Evolutionary conservation across 805 yeast genomes (phyloP), one percentile per base, ranked within the genome.

Genomic region (Kuraishia molischiana): DNA sequence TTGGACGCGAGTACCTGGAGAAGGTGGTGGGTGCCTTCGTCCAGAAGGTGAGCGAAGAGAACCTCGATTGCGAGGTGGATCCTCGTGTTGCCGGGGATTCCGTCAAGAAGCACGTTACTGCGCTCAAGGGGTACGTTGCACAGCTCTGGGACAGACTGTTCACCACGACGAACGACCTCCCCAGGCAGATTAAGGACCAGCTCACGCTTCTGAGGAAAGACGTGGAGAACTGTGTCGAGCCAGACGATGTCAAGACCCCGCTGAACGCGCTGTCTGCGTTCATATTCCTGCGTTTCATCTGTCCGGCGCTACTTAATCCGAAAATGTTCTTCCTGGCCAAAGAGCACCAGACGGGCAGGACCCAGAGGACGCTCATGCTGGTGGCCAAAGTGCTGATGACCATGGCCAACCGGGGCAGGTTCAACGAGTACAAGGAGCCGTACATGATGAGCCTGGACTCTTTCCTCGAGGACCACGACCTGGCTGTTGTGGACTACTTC

Each of bases 301-400:
- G 96, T 49, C 97, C 98, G 0, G 95, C 95, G 0, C 72, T 90
- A 21, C 60, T 92, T 51, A 89, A 86, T 50, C 98, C 98, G 0
- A 86, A 85, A 49, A 57, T 89, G 35, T 87, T 86, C 54, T 77
- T 79, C 42, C 62, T 92, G 36, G 74, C 85, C 0, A 69, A 73
- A 37, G 66, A 72, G 28, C 90, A 84, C 47, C 85, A 86, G 41
- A 68, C 77, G 6, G 85, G 87, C 2, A 66, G 67, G 9, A 67
- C 78, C 2, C 89, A 86, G 45, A 67, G 95, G 41, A 82, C 95
- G 0, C 58, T 90, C 34, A 86, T 95, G 0, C 58, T 89, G 18
- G 65, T 89, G 4, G 86, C 97, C 8, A 90, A 90, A 52, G 68
- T 80, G 4, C 53, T 90, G 24, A 69, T 89, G 56, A 82, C 83